Evolutionary conservation across 345 rosid species (phyloP).

Genomic region (Citrus australasica): DNA sequence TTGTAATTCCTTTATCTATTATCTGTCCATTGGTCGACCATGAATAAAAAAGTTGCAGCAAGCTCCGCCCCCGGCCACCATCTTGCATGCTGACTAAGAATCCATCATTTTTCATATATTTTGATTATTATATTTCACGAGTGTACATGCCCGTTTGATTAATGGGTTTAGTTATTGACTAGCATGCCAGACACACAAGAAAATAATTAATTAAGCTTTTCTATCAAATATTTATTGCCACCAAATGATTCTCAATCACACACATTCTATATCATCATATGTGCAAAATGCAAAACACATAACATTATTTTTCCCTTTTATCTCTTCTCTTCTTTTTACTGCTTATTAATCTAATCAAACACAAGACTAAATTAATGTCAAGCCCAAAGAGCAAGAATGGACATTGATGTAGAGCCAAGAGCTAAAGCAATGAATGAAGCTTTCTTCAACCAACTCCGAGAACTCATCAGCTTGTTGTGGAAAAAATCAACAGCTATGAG

Average conservation of each 20-base stretch:
- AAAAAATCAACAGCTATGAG: conserved; percentile 84
- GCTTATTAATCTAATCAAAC: not conserved
- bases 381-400: conserved; percentile 95
- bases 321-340: not conserved
- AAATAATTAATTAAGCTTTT: too few species aligned
- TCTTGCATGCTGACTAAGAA: not conserved
- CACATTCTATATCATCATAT: not conserved
- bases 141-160: not conserved
- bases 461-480: conserved; percentile 81
- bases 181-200: not conserved
- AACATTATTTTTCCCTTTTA: not conserved
- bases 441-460: conserved; percentile 62
- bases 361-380: conserved; percentile 14
- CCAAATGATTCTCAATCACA: not conserved
- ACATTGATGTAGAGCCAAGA: conserved; percentile 82
- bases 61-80: too few species aligned
- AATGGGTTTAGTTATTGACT: not conserved
- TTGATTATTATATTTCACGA: not conserved
- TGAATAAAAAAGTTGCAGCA: too few species aligned
- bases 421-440: conserved; percentile 59
- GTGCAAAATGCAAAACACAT: not conserved
- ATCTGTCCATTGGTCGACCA: too few species aligned
- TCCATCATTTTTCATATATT: not conserved
- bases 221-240: not conserved
- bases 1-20: too few species aligned